These are phyloP conservation scores for Teunomyces kruisii DNA, from an alignment of 805 yeast species.

Conservation along the genomic window DNA sequence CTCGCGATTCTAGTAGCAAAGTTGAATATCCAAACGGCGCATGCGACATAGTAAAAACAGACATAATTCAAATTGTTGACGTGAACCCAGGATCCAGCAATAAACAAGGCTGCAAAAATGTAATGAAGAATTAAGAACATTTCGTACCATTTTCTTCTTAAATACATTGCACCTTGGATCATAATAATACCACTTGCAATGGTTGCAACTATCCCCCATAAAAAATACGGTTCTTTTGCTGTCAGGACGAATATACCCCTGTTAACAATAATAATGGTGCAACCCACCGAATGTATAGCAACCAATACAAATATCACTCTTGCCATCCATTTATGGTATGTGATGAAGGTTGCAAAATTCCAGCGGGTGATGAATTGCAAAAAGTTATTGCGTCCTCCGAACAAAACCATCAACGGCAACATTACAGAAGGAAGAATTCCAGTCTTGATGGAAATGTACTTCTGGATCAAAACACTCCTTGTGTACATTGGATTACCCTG, in stretches of 20 bases:
- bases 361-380: slow-evolving; percentile 14
- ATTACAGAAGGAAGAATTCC: slow-evolving; percentile 47
- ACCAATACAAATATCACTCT: slow-evolving; percentile 16
- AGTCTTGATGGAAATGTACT: slow-evolving; percentile 49
- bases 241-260: slow-evolving; percentile 11
- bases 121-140: slow-evolving; percentile 59
- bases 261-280: slow-evolving; percentile 5
- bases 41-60: slow-evolving; percentile 28
- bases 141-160: slow-evolving; percentile 51
- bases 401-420: slow-evolving; percentile 19
- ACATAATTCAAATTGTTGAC: slow-evolving; percentile 34
- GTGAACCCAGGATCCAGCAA: slow-evolving; percentile 51
- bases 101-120: slow-evolving; percentile 47
- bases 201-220: slow-evolving; percentile 29
- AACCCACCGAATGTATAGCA: slow-evolving; percentile 20
- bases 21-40: slow-evolving; percentile 40
- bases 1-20: slow-evolving; percentile 29
- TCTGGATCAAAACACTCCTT: slow-evolving; percentile 7
- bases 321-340: slow-evolving; percentile 24
- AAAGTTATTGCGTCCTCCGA: slow-evolving; percentile 25
- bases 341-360: slow-evolving; percentile 14
- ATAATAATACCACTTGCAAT: slow-evolving; percentile 40
- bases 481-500: slow-evolving; percentile 15
- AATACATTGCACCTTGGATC: slow-evolving; percentile 44
- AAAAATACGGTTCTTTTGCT: slow-evolving; percentile 20